Base-by-base conservation (phyloP, 306 rosid genomes). In the Casuarina equisetifolia region DNA sequence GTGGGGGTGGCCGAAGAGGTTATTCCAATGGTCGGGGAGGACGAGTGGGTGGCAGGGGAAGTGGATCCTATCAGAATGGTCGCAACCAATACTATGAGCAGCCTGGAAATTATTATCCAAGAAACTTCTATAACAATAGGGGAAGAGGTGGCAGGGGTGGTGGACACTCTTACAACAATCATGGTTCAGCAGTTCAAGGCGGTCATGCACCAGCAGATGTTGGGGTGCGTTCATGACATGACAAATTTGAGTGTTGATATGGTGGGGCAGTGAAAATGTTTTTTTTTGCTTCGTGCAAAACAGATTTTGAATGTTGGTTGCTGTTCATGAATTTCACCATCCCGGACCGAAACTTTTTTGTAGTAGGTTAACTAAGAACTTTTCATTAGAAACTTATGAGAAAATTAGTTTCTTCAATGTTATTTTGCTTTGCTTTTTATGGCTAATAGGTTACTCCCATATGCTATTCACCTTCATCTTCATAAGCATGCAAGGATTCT, bases 1-100 rank as follows among this genome's bases (percentile, higher is more conserved):
- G 96, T 10, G 93, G 88, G 11, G 98, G 93, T 70, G 93, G 92
- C 58, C 89, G 97, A 16, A 84, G 98, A 74, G 98, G 93, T 70
- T 89, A 84, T 74, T 61, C 91, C 39, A 95, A 88, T 66, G 96
- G 92, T 0, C 99, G 97, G 62, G 97, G 97, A 57, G 88, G 95
- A 42, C 90, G 98, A 4, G 86, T 91, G 49, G 87, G 90, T 4
- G 82, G 92, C 61, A 77, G 92, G 72, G 91, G 93, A 50, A 85
- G 89, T 20, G 83, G 92, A 20, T 75, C 90, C 81, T 96, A 79
- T 84, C 90, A 86, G 81, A 90, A 86, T 81, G 99, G 97, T 59
- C 92, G 92, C 63, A 84, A 78, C 86, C 96, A 89, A 80, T 92
- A 83, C 43, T 87, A 87, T 76, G 98, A 95, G 44, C 97, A 95